These are phyloP conservation scores for Pulchroboletus neoregius DNA, from an alignment of 1,284 basidiomycete genomes.

Conservation along the genomic window DNA sequence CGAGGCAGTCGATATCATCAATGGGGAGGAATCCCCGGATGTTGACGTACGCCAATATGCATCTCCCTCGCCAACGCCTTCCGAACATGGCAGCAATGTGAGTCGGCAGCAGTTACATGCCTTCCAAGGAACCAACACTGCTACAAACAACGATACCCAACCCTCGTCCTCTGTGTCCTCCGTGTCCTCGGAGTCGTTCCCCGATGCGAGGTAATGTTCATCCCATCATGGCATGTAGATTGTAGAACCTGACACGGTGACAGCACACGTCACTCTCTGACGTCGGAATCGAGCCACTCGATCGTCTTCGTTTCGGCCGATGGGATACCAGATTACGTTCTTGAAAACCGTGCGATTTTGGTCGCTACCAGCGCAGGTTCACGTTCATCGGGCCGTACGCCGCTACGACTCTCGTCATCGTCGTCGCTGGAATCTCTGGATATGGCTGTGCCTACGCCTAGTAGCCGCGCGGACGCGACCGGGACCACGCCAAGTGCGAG, in stretches of 20 bases:
- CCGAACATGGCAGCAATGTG: conserved; percentile 27
- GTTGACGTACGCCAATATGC: background rate
- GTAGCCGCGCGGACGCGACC: background rate
- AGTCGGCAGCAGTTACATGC: conserved; percentile 2
- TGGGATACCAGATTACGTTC: conserved; percentile 31
- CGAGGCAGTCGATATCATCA: background rate
- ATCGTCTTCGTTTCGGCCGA: conserved; percentile 32
- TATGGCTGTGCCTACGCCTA: background rate
- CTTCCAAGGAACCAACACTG: conserved; percentile 1
- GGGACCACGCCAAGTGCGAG: background rate
- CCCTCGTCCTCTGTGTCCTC: conserved; percentile 13
- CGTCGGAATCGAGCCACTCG: conserved; percentile 21
- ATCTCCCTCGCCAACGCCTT: conserved; percentile 29
- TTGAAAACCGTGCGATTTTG: conserved; percentile 31
- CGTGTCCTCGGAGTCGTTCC: conserved; percentile 10
- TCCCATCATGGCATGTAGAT: background rate
- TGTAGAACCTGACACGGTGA: background rate
- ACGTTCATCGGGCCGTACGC: conserved; percentile 20
- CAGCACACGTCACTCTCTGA: background rate
- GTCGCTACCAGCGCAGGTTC: conserved; percentile 31
- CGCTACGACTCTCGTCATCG: conserved; percentile 18
- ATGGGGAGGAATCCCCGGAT: background rate
- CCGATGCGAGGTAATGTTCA: conserved; percentile 19
- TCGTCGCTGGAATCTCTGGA: conserved; percentile 19
- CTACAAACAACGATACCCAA: conserved; percentile 6